phyloP scores from a whole-genome alignment of 2,329 filamentous ascomycete genomes.

The Ceratocystis variospora region DNA sequence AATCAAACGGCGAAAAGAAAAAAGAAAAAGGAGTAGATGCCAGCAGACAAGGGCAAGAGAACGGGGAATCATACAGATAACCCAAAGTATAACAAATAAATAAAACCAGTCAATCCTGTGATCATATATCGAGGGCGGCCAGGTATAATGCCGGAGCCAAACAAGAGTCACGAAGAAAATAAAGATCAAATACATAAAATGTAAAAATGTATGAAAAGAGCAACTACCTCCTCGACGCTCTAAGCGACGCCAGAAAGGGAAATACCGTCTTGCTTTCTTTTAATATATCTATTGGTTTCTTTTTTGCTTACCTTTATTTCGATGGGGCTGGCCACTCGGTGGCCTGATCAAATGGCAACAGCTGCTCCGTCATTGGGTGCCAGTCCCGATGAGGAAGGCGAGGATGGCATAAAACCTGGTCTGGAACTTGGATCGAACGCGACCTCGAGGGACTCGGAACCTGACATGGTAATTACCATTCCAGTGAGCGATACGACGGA shows the following conservation, averaged over 20 bases:
- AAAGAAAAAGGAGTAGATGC: background rate
- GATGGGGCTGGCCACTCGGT: background rate
- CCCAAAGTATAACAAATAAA: too few species aligned
- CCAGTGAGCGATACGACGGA: background rate
- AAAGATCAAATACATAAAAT: background rate
- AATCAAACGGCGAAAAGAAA: background rate
- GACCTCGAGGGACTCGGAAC: background rate
- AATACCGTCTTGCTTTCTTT: background rate
- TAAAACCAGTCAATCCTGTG: background rate
- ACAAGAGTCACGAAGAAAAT: background rate
- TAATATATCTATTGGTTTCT: background rate
- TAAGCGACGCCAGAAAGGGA: background rate
- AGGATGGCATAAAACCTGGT: background rate
- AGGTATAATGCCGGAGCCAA: background rate
- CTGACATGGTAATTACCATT: background rate
- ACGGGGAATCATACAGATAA: too few species aligned
- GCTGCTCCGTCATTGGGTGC: background rate
- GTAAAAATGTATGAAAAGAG: background rate
- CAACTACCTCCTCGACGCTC: background rate
- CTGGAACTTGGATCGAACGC: background rate
- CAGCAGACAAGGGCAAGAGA: background rate
- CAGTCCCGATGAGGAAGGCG: background rate
- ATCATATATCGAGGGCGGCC: background rate
- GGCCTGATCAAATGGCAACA: background rate
- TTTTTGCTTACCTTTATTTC: background rate